These are phyloP conservation scores for Termitomyces sp. DNA, from an alignment of 1,284 basidiomycete genomes.

Conservation along the genomic window DNA sequence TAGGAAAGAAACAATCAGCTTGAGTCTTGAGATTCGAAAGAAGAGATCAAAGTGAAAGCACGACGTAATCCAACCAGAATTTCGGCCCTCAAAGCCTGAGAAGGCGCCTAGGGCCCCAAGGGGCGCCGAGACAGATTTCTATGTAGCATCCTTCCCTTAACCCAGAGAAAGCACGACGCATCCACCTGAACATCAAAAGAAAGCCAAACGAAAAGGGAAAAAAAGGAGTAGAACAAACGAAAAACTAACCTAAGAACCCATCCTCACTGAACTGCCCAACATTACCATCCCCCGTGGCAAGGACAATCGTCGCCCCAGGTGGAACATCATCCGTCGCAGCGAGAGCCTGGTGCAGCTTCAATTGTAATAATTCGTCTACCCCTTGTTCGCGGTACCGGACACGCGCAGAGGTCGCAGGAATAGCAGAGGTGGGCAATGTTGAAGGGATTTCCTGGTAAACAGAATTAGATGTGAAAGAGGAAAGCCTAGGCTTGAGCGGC, in stretches of 20 bases:
- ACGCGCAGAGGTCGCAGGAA: constrained; percentile 9
- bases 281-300: constrained; percentile 87
- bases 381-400: constrained; percentile 70
- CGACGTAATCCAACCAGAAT: neutral
- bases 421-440: neutral
- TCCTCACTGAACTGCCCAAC: constrained; percentile 85
- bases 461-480: neutral
- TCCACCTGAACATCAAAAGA: neutral
- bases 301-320: constrained; percentile 71
- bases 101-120: neutral
- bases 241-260: constrained; percentile 50
- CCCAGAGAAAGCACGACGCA: neutral
- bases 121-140: too few relatives aligned
- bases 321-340: constrained; percentile 59
- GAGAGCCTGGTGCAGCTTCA: constrained; percentile 81
- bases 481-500: neutral
- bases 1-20: neutral
- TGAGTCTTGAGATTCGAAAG: neutral
- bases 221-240: neutral
- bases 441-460: neutral
- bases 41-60: neutral
- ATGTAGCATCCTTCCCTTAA: too few relatives aligned
- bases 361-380: constrained; percentile 82
- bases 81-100: too few relatives aligned
- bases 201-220: neutral